Percentiles rank a stretch among this genome's conserved stretches.
These are phyloP conservation scores for Eleusine coracana DNA, from an alignment of 176 grass and related monocot species.

Conservation along the genomic window DNA sequence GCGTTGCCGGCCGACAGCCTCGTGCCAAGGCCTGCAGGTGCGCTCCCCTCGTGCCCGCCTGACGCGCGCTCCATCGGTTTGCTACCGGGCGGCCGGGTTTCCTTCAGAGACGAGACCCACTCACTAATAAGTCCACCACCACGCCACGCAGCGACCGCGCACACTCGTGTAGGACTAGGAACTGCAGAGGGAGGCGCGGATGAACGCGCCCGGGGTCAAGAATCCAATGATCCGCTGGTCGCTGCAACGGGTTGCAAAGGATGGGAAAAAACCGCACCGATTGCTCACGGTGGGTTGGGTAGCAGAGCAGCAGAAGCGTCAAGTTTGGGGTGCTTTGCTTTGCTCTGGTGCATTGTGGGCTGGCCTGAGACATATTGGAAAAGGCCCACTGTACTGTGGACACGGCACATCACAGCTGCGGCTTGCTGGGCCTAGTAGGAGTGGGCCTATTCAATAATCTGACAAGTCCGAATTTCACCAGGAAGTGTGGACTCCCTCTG, in stretches of 20 bases:
- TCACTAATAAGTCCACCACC: neutral
- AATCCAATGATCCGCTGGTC: slow-evolving; percentile 38
- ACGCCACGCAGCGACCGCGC: neutral
- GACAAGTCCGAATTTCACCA: too few relatives aligned
- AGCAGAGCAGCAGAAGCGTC: too few relatives aligned
- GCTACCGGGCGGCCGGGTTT: neutral
- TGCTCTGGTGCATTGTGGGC: too few relatives aligned
- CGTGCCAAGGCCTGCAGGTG: slow-evolving; percentile 6
- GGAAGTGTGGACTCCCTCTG: too few relatives aligned
- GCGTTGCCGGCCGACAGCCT: slow-evolving; percentile 22
- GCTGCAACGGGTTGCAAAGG: slow-evolving; percentile 10
- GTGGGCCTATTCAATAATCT: too few relatives aligned
- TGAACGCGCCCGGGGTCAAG: slow-evolving; percentile 10
- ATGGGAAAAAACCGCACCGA: neutral
- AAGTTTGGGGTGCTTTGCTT: too few relatives aligned
- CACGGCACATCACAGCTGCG: too few relatives aligned
- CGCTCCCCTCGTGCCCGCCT: neutral
- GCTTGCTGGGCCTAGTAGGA: too few relatives aligned
- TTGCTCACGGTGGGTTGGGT: too few relatives aligned
- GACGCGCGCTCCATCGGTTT: neutral
- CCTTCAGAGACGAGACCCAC: too few relatives aligned
- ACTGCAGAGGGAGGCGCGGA: neutral
- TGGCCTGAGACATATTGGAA: too few relatives aligned
- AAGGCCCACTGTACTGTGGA: too few relatives aligned
- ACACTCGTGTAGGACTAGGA: slow-evolving; percentile 23